Evolutionary conservation across 805 yeast genomes (phyloP).

Genomic region (Schizosaccharomyces octosporus): DNA sequence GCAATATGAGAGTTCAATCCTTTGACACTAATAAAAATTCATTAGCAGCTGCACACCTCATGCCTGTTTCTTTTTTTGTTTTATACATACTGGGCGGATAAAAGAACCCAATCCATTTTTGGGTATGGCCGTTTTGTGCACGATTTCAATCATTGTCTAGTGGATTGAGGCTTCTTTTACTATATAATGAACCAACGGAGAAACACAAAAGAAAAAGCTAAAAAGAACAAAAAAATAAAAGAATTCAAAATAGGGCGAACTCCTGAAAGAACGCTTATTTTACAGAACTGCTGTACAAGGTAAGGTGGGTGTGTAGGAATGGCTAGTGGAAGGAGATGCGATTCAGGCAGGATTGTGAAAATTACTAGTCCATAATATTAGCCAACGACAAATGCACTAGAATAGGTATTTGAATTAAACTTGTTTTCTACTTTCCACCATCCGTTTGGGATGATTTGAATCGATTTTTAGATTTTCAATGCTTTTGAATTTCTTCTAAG

Average conservation of each 20-base stretch:
- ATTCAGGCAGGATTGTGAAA: no score
- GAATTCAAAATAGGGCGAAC: not conserved
- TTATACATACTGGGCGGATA: conserved; percentile 25
- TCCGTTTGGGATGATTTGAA: no score
- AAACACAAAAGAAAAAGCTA: not conserved
- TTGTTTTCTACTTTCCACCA: no score
- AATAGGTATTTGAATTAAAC: no score
- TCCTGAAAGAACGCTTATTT: no score
- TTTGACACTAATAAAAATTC: not conserved
- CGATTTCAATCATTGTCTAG: conserved; percentile 14
- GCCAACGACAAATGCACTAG: no score
- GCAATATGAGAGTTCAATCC: conserved; percentile 53
- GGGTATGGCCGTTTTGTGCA: conserved; percentile 32
- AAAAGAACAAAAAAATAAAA: not conserved
- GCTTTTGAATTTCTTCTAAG: no score
- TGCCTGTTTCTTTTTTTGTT: conserved; percentile 26
- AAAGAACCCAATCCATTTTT: conserved; percentile 60
- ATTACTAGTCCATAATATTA: no score
- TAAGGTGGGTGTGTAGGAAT: no score
- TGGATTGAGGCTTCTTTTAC: not conserved
- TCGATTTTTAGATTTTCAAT: no score
- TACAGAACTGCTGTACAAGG: no score
- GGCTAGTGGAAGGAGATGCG: no score
- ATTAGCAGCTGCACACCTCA: not conserved
- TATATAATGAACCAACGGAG: not conserved